A percentile compares a stretch with the other conserved stretches of the same genome.
These are phyloP conservation scores for Mercurialis annua DNA, from an alignment of 345 rosid species.

Conservation along the genomic window DNA sequence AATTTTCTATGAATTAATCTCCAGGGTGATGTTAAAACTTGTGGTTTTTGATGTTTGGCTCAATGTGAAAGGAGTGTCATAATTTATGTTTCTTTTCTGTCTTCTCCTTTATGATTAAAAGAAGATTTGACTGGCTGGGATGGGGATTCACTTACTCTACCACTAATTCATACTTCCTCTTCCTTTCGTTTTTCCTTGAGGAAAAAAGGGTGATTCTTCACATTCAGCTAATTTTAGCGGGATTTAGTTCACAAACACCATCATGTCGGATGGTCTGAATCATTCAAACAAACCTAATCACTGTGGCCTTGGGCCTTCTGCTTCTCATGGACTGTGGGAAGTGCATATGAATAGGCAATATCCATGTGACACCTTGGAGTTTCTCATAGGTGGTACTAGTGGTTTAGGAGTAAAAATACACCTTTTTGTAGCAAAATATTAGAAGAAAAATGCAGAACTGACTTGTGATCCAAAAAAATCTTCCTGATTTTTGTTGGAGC, in stretches of 20 bases:
- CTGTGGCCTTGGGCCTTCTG: neutral
- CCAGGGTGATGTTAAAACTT: neutral
- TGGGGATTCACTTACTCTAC: neutral
- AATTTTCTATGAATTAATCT: neutral
- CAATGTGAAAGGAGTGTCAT: neutral
- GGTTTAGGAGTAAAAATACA: neutral
- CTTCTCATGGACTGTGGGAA: neutral
- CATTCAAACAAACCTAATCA: neutral
- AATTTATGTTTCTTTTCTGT: neutral
- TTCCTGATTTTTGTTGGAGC: neutral
- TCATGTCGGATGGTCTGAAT: neutral
- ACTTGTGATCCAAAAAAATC: neutral
- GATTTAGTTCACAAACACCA: neutral
- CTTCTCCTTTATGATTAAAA: neutral
- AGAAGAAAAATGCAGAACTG: neutral
- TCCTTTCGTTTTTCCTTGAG: slow-evolving; percentile 1
- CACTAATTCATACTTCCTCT: neutral
- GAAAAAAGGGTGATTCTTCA: neutral
- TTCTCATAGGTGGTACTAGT: neutral
- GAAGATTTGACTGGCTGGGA: too few relatives aligned
- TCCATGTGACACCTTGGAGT: neutral
- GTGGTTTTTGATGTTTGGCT: neutral
- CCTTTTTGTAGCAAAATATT: neutral
- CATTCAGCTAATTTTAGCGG: neutral
- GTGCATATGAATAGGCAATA: neutral